phyloP scores from a whole-genome alignment of 73 alveolate genomes.

The Paramecium biaurelia region DNA sequence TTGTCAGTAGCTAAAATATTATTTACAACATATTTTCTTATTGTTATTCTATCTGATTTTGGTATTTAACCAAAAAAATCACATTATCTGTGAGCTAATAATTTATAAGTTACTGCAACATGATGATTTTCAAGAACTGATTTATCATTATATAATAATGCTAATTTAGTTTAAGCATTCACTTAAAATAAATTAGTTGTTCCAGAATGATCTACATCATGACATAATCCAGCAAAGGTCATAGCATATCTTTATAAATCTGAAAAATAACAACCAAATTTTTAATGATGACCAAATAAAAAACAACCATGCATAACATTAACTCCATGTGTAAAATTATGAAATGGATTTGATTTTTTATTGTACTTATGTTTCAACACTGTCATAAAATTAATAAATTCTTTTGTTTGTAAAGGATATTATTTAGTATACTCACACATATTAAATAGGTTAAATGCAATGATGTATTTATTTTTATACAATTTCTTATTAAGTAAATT shows the following conservation, averaged over 20 bases:
- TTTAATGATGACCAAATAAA: constrained; percentile 28
- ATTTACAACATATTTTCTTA: constrained; percentile 73
- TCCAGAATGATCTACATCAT: constrained; percentile 88
- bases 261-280: neutral
- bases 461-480: constrained; percentile 14
- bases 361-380: constrained; percentile 45
- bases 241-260: constrained; percentile 60
- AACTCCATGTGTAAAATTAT: constrained; percentile 57
- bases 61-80: constrained; percentile 64
- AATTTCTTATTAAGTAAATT: constrained; percentile 16
- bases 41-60: constrained; percentile 60
- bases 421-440: constrained; percentile 45
- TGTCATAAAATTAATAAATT: constrained; percentile 37
- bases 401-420: neutral
- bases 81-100: constrained; percentile 66
- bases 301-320: constrained; percentile 65
- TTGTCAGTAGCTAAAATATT: constrained; percentile 76
- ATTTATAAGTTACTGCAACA: constrained; percentile 81
- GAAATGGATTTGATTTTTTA: constrained; percentile 60
- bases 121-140: constrained; percentile 90
- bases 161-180: constrained; percentile 71
- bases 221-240: constrained; percentile 76
- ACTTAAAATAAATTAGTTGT: constrained; percentile 74
- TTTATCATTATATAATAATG: constrained; percentile 82
- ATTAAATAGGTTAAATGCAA: constrained; percentile 20